Evolutionary conservation across 139 green algal genomes (phyloP).

Genomic region (Microglena sp.): DNA sequence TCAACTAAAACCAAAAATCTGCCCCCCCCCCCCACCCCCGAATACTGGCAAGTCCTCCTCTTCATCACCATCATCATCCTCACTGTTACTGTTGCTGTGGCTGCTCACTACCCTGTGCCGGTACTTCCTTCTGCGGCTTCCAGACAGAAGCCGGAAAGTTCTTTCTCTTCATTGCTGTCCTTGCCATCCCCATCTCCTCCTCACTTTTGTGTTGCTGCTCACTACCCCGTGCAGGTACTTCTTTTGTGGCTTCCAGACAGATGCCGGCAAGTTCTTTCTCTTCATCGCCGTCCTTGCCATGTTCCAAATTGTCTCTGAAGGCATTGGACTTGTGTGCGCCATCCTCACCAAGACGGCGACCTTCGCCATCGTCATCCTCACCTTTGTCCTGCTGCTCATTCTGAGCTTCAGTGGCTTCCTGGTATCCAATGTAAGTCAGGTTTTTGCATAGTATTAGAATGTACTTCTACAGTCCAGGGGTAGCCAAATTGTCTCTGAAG

Average conservation of each 20-base stretch:
- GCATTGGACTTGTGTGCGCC: constrained; percentile 36
- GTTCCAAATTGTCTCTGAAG: constrained; percentile 43
- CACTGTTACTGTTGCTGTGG: no score
- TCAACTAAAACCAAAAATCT: no score
- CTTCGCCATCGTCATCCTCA: constrained; percentile 34
- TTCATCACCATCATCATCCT: no score
- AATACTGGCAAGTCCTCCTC: no score
- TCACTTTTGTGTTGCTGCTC: neutral
- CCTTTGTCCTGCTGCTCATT: constrained; percentile 50
- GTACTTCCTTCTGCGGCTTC: constrained; percentile 39
- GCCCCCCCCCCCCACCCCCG: no score
- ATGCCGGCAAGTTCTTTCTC: constrained; percentile 23
- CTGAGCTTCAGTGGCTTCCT: constrained; percentile 55
- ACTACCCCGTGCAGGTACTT: constrained; percentile 19
- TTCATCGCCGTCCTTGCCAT: constrained; percentile 23
- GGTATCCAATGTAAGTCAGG: constrained; percentile 28
- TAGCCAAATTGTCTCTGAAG: constrained; percentile 23
- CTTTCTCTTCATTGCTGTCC: constrained; percentile 23
- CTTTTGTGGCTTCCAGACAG: constrained; percentile 24
- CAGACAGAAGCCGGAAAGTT: constrained; percentile 15
- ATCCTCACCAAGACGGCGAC: constrained; percentile 30
- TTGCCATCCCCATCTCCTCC: no score
- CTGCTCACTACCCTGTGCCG: neutral
- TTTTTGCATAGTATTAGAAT: constrained; percentile 50
- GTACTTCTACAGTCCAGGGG: constrained; percentile 38